Conservation (phyloP, 805 yeast species). For the Metschnikowia bowlesiae region DNA sequence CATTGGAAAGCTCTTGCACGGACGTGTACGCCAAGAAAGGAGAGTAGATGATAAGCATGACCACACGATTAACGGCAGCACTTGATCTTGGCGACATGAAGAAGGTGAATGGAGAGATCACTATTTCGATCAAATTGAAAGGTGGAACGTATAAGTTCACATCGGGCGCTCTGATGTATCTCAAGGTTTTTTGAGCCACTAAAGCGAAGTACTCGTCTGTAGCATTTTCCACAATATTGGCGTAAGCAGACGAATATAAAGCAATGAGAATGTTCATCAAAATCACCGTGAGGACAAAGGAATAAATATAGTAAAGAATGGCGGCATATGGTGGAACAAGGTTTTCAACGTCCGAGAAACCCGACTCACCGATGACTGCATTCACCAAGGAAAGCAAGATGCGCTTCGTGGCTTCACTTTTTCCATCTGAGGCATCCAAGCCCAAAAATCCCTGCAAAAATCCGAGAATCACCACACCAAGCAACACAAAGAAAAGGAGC, state of each 20-base stretch:
- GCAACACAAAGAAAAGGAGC: constrained; percentile 70
- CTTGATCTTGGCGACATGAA: constrained; percentile 32
- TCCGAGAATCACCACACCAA: constrained; percentile 68
- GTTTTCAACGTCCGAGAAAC: constrained; percentile 61
- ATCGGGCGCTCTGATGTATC: constrained; percentile 87
- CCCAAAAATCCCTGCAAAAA: constrained; percentile 86
- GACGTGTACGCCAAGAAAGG: constrained; percentile 64
- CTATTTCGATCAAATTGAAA: constrained; percentile 64
- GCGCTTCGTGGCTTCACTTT: constrained; percentile 63
- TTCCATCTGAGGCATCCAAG: constrained; percentile 83
- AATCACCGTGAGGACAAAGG: constrained; percentile 69
- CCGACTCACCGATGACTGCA: constrained; percentile 72
- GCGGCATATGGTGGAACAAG: constrained; percentile 85
- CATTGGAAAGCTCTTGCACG: constrained; percentile 57
- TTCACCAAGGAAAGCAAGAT: constrained; percentile 62
- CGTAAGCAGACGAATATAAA: constrained; percentile 78
- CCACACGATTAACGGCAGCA: constrained; percentile 44
- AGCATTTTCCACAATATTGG: constrained; percentile 75
- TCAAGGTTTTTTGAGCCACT: constrained; percentile 76
- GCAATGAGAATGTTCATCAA: constrained; percentile 82
- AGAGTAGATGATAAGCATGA: constrained; percentile 63
- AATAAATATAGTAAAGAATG: constrained; percentile 70
- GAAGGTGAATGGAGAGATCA: constrained; percentile 26
- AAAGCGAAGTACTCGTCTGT: constrained; percentile 81
- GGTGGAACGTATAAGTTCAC: constrained; percentile 83